A percentile compares a stretch with the other conserved stretches of the same genome.
phyloP scores from a whole-genome alignment of 2,329 filamentous ascomycete species.

The Alternaria consortialis region DNA sequence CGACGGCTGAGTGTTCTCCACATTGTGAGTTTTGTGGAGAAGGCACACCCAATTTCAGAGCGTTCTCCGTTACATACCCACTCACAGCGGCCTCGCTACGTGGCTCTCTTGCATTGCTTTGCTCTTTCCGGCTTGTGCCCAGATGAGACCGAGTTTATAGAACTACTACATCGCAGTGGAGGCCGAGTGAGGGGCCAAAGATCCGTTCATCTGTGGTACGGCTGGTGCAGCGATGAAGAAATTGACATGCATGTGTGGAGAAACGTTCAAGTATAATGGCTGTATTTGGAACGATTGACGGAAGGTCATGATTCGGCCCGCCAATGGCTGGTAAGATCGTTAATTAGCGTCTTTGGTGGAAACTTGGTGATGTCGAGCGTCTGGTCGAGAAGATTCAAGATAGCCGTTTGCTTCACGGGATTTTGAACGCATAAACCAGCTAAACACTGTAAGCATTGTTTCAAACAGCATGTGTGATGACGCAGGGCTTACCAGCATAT shows the following conservation, averaged over 20 bases:
- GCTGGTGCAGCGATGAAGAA: background rate
- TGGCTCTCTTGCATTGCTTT: background rate
- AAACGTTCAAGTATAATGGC: background rate
- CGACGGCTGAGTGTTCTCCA: background rate
- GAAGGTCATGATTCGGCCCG: constrained; percentile 29
- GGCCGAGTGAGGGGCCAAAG: background rate
- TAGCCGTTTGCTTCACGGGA: constrained; percentile 36
- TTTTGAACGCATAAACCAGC: constrained; percentile 45
- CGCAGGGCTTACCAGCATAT: constrained; percentile 38
- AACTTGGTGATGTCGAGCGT: constrained; percentile 43
- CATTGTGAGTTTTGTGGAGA: background rate
- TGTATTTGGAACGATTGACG: background rate
- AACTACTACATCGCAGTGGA: background rate
- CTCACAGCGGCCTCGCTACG: constrained; percentile 10
- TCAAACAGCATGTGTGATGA: too few relatives aligned
- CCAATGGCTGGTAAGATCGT: constrained; percentile 43
- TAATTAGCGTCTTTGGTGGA: constrained; percentile 39
- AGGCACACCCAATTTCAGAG: background rate
- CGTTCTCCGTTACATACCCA: background rate
- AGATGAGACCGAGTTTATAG: background rate
- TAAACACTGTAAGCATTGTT: constrained; percentile 17
- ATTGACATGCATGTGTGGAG: background rate
- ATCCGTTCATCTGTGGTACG: background rate
- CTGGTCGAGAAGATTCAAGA: constrained; percentile 38
- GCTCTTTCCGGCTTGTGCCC: background rate